Conservation (phyloP, 805 yeast species). For the Scheffersomyces stipitis region DNA sequence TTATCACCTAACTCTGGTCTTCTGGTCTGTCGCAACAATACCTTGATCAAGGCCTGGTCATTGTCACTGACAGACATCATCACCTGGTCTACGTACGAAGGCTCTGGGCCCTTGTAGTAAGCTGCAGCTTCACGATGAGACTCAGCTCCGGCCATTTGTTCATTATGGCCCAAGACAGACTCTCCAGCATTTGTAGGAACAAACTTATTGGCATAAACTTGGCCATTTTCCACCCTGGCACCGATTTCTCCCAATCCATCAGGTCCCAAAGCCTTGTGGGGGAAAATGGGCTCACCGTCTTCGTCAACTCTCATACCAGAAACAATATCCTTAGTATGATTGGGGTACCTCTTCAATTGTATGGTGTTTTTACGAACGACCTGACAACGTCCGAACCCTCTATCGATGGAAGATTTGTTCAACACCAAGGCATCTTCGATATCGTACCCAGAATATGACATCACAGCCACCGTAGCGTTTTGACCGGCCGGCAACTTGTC, state of each 20-base stretch:
- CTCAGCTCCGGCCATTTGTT: slow-evolving; percentile 42
- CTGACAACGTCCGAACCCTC: slow-evolving; percentile 98
- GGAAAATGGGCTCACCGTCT: slow-evolving; percentile 76
- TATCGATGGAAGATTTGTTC: slow-evolving; percentile 88
- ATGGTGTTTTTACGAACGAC: slow-evolving; percentile 90
- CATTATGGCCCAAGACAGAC: slow-evolving; percentile 46
- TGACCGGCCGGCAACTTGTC: slow-evolving; percentile 98
- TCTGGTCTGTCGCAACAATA: slow-evolving; percentile 88
- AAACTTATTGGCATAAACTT: slow-evolving; percentile 88
- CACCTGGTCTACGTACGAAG: slow-evolving; percentile 93
- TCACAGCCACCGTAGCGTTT: slow-evolving; percentile 97
- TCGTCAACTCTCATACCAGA: slow-evolving; percentile 90
- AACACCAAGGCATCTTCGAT: slow-evolving; percentile 97
- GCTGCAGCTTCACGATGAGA: slow-evolving; percentile 88
- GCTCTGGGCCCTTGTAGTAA: slow-evolving; percentile 90
- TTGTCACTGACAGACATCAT: slow-evolving; percentile 96
- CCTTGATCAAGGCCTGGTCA: slow-evolving; percentile 92
- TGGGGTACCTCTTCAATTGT: slow-evolving; percentile 85
- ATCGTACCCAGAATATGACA: slow-evolving; percentile 99
- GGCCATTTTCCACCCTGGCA: slow-evolving; percentile 84
- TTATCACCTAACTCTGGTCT: slow-evolving; percentile 98
- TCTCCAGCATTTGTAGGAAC: slow-evolving; percentile 87
- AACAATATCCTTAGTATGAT: slow-evolving; percentile 87
- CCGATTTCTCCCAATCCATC: slow-evolving; percentile 99
- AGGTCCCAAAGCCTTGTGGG: slow-evolving; percentile 83